Conservation (phyloP, 1,284 basidiomycete species). For the Papiliotrema flavescens region DNA sequence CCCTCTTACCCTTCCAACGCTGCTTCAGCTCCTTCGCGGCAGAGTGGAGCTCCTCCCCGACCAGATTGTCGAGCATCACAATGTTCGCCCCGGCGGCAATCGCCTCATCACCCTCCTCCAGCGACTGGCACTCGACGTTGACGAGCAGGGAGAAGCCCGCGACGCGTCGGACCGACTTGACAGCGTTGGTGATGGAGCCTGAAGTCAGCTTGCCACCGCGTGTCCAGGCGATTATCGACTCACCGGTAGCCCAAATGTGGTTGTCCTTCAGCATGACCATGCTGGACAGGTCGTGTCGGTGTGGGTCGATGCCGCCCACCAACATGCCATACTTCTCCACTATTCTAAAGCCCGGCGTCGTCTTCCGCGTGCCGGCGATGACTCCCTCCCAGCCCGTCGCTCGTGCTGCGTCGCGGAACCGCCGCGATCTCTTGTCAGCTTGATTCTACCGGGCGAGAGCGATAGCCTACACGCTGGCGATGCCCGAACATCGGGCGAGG, state of each 20-base stretch:
- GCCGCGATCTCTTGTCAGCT: slow-evolving; percentile 49
- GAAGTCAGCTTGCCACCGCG: not conserved
- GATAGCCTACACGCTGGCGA: slow-evolving; percentile 78
- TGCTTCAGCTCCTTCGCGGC: slow-evolving; percentile 69
- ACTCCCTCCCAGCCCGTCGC: slow-evolving; percentile 79
- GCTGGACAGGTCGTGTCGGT: slow-evolving; percentile 92
- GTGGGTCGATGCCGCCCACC: slow-evolving; percentile 92
- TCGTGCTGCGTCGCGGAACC: slow-evolving; percentile 74
- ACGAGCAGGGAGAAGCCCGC: slow-evolving; percentile 90
- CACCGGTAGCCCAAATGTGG: slow-evolving; percentile 95
- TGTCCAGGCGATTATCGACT: slow-evolving; percentile 17
- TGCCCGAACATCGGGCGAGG: slow-evolving; percentile 91
- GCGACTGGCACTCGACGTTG: slow-evolving; percentile 88
- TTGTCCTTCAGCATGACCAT: slow-evolving; percentile 99
- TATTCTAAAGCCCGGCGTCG: slow-evolving; percentile 94
- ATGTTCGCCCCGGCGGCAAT: slow-evolving; percentile 95
- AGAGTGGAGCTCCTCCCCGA: slow-evolving; percentile 65
- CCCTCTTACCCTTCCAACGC: slow-evolving; percentile 57
- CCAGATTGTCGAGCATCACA: slow-evolving; percentile 96
- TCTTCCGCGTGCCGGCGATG: slow-evolving; percentile 95
- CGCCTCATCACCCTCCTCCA: slow-evolving; percentile 90
- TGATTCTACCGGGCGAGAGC: too few relatives aligned
- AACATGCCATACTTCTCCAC: slow-evolving; percentile 99
- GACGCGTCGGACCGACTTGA: slow-evolving; percentile 77
- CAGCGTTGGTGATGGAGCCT: slow-evolving; percentile 85